Evolutionary conservation across 1,284 basidiomycete species (phyloP).

Genomic region (Neonothopanus nambi): DNA sequence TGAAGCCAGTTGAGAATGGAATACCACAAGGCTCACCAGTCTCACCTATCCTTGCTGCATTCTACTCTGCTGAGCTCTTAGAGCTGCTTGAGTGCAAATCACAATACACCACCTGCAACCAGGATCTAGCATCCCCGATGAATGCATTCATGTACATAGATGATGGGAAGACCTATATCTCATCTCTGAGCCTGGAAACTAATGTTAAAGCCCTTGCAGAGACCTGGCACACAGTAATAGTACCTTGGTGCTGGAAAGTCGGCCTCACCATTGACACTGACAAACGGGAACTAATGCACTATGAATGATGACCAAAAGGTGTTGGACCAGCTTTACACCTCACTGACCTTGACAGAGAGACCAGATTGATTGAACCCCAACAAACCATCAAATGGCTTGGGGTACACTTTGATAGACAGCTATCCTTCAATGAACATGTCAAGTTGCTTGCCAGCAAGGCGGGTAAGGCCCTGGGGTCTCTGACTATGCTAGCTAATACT

Average conservation of each 20-base stretch:
- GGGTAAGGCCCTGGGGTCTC: not conserved
- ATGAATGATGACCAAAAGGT: not conserved
- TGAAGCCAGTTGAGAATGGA: constrained; percentile 24
- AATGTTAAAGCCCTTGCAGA: constrained; percentile 17
- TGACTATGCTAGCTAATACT: constrained; percentile 9
- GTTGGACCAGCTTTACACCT: not conserved
- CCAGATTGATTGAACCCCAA: not conserved
- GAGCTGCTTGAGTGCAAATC: constrained; percentile 16
- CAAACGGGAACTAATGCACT: constrained; percentile 11
- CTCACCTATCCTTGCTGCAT: constrained; percentile 25
- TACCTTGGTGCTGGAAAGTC: constrained; percentile 1
- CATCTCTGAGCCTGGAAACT: constrained; percentile 16
- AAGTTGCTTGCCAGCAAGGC: constrained; percentile 1
- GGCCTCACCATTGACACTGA: constrained; percentile 5
- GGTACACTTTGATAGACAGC: constrained; percentile 1
- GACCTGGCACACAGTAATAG: constrained; percentile 16
- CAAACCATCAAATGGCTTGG: constrained; percentile 4
- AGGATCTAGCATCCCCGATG: not conserved
- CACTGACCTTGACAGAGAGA: not conserved
- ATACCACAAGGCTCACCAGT: constrained; percentile 27
- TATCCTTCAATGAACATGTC: constrained; percentile 8
- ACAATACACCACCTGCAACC: not conserved
- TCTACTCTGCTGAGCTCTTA: constrained; percentile 22
- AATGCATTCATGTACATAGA: constrained; percentile 21
- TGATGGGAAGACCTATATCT: constrained; percentile 21